phyloP scores from a whole-genome alignment of 305 asterid species.

The Lippia alba region DNA sequence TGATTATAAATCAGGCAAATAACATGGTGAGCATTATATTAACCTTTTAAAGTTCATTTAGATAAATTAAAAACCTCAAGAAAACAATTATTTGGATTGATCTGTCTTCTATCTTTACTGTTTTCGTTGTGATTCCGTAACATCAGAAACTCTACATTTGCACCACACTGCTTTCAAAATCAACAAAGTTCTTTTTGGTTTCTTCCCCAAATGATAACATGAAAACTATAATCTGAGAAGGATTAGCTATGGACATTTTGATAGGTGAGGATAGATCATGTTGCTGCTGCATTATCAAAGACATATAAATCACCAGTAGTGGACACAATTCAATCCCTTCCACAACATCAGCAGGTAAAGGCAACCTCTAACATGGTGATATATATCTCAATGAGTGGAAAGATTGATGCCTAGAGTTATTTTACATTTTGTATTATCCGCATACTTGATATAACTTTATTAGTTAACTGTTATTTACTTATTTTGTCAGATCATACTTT shows the following conservation, averaged over 20 bases:
- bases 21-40: conserved; percentile 50
- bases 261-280: conserved; percentile 92
- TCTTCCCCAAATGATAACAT: neutral
- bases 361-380: conserved; percentile 8
- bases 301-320: conserved; percentile 79
- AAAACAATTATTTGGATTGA: neutral
- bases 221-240: too few species aligned
- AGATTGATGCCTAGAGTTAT: too few species aligned
- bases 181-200: too few species aligned
- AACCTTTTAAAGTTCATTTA: too few species aligned
- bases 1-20: conserved; percentile 43
- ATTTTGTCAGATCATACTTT: conserved; percentile 73
- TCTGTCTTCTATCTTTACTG: conserved; percentile 3
- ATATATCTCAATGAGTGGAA: neutral
- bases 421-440: too few species aligned
- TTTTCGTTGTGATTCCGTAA: neutral
- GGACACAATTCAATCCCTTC: conserved; percentile 85
- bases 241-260: conserved; percentile 8
- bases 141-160: conserved; percentile 11
- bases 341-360: conserved; percentile 96
- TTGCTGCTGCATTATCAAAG: conserved; percentile 86
- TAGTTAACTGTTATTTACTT: neutral
- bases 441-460: neutral
- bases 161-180: neutral
- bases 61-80: neutral